Evolutionary conservation across 129 eudicot species (phyloP), one percentile per base, ranked within the genome.

Genomic region (Kitagawia praeruptora): DNA sequence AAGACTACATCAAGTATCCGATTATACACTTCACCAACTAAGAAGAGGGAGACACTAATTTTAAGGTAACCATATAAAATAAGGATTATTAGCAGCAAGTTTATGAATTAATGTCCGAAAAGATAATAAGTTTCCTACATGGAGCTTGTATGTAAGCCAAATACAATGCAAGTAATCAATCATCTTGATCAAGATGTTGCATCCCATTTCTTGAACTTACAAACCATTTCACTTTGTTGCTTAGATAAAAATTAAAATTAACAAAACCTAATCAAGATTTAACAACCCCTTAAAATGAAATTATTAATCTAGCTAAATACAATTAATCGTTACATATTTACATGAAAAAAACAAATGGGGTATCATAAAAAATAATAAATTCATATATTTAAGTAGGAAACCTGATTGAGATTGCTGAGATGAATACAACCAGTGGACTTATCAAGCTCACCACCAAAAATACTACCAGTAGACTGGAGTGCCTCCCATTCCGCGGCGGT

Each of bases 371-470:
- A 54, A 6, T 11, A 54, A 40, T 19, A 49, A 56, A 27, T 4
- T 4, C 1, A 25, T 27, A 2, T 0, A 31, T 4, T 31, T 31
- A 31, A 14, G 21, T 8, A 39, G 42, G 2, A 27, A 38, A 88
- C 97, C 94, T 92, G 94, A 82, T 81, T 75, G 49, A 92, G 91
- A 73, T 45, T 92, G 84, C 97, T 92, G 67, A 92, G 92, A 76
- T 92, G 97, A 64, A 92, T 83, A 86, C 80, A 92, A 38, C 83
- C 82, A 23, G 94, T 87, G 38, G 91, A 78, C 61, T 80, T 86
- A 74, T 92, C 97, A 46, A 89, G 88, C 8, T 89, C 83, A 40
- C 87, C 87, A 7, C 97, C 97, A 11, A 84, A 82, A 28, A 84
- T 81, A 41, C 70, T 77, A 44, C 83, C 85, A 58, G 47, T 91